Evolutionary conservation across 164 flowering plant species (phyloP), one percentile per base, ranked within the genome.

Genomic region (Saururus chinensis): DNA sequence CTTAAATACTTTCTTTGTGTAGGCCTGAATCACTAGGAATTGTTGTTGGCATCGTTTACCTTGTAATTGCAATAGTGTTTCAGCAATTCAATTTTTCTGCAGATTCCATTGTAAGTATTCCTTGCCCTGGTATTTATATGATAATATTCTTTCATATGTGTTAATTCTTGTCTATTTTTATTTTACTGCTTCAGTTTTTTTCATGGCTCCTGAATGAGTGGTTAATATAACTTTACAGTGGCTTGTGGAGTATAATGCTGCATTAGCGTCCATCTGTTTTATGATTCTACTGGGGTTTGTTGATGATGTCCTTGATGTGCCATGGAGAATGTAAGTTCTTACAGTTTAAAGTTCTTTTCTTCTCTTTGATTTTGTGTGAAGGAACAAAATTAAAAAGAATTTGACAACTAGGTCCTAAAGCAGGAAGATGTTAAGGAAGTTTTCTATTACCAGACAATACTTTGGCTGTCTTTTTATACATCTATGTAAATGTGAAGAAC

Each of bases 21-120:
- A 89, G 98, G 84, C 96, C 98, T 60, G 98, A 92, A 69, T 83
- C 97, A 19, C 63, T 92, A 81, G 98, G 98, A 13, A 89, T 92
- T 70, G 92, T 81, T 62, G 81, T 88, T 66, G 97, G 93, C 60
- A 77, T 84, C 71, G 93, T 88, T 41, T 92, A 82, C 78, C 72
- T 86, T 75, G 86, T 86, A 22, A 57, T 88, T 75, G 83, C 87
- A 11, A 86, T 86, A 57, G 56, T 81, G 59, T 92, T 89, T 78
- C 93, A 81, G 77, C 76, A 76, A 69, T 89, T 84, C 60, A 89
- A 92, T 77, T 84, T 84, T 79, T 80, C 93, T 5, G 67, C 89
- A 42, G 96, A 92, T 70, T 92, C 97, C 23, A 76, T 63, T 66
- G 98, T 92, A 78, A 77, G 96, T 74, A 40, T 35, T 22, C 40